Conservation (phyloP, 2,329 filamentous ascomycete genomes). For the Aureobasidium uvarum region DNA sequence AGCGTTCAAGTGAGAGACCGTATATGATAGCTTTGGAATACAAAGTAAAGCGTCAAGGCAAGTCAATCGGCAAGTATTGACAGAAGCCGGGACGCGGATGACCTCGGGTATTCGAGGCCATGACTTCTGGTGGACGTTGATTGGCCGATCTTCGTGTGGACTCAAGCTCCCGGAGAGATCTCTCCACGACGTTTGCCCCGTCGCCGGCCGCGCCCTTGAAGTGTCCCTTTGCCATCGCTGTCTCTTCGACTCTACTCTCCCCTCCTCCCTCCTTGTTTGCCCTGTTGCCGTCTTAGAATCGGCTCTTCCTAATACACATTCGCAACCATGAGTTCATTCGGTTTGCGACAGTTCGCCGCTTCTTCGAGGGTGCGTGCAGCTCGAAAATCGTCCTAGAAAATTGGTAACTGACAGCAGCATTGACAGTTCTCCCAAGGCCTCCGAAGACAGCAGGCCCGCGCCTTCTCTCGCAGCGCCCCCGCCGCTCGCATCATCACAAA, state of each 20-base stretch:
- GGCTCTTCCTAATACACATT: constrained; percentile 14
- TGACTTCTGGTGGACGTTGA: background rate
- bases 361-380: constrained; percentile 34
- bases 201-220: constrained; percentile 5
- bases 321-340: constrained; percentile 39
- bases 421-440: constrained; percentile 29
- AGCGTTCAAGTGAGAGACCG: too few species aligned
- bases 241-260: constrained; percentile 5
- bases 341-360: constrained; percentile 38
- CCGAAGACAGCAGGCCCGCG: constrained; percentile 55
- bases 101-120: background rate
- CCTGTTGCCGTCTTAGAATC: constrained; percentile 16
- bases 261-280: background rate
- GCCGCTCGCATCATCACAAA: constrained; percentile 83
- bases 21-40: background rate
- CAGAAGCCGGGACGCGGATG: background rate
- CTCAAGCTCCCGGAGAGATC: constrained; percentile 11
- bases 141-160: constrained; percentile 13
- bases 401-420: constrained; percentile 9
- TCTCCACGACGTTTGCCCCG: constrained; percentile 21
- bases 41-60: background rate
- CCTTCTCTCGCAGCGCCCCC: constrained; percentile 83
- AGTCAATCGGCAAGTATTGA: constrained; percentile 12
- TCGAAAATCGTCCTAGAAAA: background rate
- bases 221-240: constrained; percentile 17